Percentiles rank a stretch among this genome's conserved stretches.
Evolutionary conservation across 768 basidiomycete species (phyloP).

Genomic region (Russula vinacea): DNA sequence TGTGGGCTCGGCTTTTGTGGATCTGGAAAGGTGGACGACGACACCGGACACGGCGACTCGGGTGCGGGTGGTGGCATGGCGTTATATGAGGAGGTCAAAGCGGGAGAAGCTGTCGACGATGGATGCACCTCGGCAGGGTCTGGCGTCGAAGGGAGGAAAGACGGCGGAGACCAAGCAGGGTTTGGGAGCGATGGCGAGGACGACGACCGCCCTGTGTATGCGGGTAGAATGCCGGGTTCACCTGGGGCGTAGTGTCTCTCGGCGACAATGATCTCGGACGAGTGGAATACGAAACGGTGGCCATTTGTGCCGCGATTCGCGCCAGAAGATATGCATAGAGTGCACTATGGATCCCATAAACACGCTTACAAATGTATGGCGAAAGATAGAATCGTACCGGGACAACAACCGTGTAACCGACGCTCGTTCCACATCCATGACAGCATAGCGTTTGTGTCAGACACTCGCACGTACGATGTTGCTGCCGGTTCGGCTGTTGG

Average conservation of each 20-base stretch:
- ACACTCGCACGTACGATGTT: slow-evolving; percentile 72
- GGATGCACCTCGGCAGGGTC: slow-evolving; percentile 25
- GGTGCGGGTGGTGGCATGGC: slow-evolving; percentile 23
- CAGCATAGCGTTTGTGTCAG: slow-evolving; percentile 80
- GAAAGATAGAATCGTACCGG: slow-evolving; percentile 44
- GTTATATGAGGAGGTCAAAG: slow-evolving; percentile 7
- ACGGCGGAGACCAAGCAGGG: slow-evolving; percentile 16
- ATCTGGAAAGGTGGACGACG: slow-evolving; percentile 38
- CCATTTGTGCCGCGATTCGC: slow-evolving; percentile 74
- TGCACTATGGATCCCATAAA: slow-evolving; percentile 45
- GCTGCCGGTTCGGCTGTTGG: slow-evolving; percentile 29
- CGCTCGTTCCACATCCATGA: slow-evolving; percentile 67
- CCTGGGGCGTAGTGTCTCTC: slow-evolving; percentile 62
- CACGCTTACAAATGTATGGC: slow-evolving; percentile 2
- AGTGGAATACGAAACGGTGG: slow-evolving; percentile 85
- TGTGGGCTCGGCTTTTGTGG: slow-evolving; percentile 38
- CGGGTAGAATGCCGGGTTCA: slow-evolving; percentile 49
- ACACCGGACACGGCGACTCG: slow-evolving; percentile 30
- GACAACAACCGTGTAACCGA: slow-evolving; percentile 80
- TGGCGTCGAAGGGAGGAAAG: slow-evolving; percentile 34
- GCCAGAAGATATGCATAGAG: slow-evolving; percentile 70
- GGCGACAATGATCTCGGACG: slow-evolving; percentile 57
- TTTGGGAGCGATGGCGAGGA: slow-evolving; percentile 24
- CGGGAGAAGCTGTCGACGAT: slow-evolving; percentile 14
- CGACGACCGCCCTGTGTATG: slow-evolving; percentile 21